These are phyloP conservation scores for Pichia eremophila DNA, from an alignment of 805 yeast genomes.

Conservation along the genomic window DNA sequence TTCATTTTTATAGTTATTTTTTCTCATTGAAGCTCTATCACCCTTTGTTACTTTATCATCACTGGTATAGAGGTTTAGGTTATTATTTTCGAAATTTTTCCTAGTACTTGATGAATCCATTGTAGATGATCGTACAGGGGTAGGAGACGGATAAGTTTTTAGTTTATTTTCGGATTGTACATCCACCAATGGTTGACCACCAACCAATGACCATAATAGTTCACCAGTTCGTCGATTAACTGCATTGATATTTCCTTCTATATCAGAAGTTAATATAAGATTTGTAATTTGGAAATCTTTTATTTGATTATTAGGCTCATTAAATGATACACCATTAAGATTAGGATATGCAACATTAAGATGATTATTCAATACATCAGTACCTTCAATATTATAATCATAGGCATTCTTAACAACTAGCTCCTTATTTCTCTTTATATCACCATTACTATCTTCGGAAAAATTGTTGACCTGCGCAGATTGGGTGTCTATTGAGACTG, in stretches of 20 bases:
- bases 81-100: not conserved
- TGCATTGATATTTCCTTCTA: slow-evolving; percentile 84
- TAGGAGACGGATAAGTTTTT: not conserved
- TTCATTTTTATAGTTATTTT: slow-evolving; percentile 12
- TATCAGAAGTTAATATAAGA: slow-evolving; percentile 61
- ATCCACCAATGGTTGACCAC: slow-evolving; percentile 52
- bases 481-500: too few species aligned
- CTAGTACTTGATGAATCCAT: not conserved
- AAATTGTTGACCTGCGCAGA: too few species aligned
- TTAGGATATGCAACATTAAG: not conserved
- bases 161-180: slow-evolving; percentile 15
- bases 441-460: too few species aligned
- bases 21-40: not conserved
- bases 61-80: not conserved
- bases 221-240: slow-evolving; percentile 67
- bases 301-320: slow-evolving; percentile 1
- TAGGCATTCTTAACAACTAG: not conserved
- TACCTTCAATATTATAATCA: not conserved
- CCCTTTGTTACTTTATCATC: not conserved
- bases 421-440: not conserved
- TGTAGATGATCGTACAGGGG: not conserved
- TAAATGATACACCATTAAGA: not conserved
- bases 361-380: not conserved
- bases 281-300: slow-evolving; percentile 33
- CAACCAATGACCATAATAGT: slow-evolving; percentile 64